Base-by-base conservation (phyloP, 495 filamentous ascomycete genomes). In the Chaetomium cochliodes region DNA sequence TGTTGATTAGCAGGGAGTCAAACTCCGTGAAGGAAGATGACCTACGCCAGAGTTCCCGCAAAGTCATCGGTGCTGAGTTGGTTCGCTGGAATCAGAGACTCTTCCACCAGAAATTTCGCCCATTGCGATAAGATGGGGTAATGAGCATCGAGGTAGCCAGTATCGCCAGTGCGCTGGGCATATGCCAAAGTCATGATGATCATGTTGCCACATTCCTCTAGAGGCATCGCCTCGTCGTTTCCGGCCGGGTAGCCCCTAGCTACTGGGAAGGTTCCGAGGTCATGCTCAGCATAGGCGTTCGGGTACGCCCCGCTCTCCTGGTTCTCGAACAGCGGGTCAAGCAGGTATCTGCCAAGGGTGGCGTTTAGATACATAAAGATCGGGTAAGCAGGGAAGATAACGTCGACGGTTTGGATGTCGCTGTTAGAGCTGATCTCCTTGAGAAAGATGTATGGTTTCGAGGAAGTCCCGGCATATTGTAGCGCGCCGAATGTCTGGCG, bases 401-500 rank as follows among this genome's bases (percentile, higher is more conserved):
- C 92, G 79, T 98, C 93, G 51, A 98, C 92, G 0, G 93, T 98
- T 74, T 97, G 91, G 72, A 88, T 88, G 72, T 97, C 96, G 39
- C 93, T 93, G 74, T 96, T 90, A 0, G 90, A 94, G 59, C 90
- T 93, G 70, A 98, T 98, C 76, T 98, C 93, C 75, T 98, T 98
- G 47, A 96, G 74, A 77, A 96, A 97, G 18, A 98, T 75, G 37
- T 94, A 85, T 1, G 92, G 91, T 65, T 89, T 82, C 0, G 89
- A 84, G 0, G 86, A 82, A 2, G 90, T 96, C 2, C 92, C 92
- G 1, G 89, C 86, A 69, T 96, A 96, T 47, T 87, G 87, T 2
- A 92, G 91, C 3, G 89, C 93, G 2, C 91, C 93, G 79, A 97
- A 87, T 3, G 91, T 87, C 73, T 98, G 93, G 12, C 93, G 88